A percentile compares a stretch with the other conserved stretches of the same genome.
phyloP scores from a whole-genome alignment of 768 basidiomycete genomes.

The Clavaria fumosa region DNA sequence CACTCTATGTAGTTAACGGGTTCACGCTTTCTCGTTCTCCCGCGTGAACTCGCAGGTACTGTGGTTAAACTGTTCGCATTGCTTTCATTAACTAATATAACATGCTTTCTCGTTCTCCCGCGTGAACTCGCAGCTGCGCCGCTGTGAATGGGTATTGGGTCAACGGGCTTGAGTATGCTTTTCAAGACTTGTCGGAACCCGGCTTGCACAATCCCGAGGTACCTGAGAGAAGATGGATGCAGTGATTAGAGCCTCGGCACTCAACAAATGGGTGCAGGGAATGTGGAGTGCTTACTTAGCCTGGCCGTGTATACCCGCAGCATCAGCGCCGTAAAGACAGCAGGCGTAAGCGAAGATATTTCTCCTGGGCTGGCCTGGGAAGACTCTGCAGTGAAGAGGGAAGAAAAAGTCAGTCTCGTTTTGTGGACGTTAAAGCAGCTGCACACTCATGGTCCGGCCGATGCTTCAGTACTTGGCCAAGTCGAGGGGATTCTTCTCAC shows the following conservation, averaged over 20 bases:
- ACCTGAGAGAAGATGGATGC: constrained; percentile 17
- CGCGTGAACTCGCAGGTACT: no score
- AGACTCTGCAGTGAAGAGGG: constrained; percentile 22
- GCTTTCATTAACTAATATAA: no score
- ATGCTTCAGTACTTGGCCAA: constrained; percentile 61
- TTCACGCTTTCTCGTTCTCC: no score
- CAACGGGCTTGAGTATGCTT: no score
- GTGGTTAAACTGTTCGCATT: no score
- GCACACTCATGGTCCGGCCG: constrained; percentile 34
- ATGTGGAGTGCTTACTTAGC: constrained; percentile 26
- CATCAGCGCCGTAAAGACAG: constrained; percentile 50
- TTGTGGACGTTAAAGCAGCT: not conserved
- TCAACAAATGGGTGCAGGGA: no score
- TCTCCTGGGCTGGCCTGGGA: constrained; percentile 33
- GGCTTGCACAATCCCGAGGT: constrained; percentile 47
- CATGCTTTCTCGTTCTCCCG: no score
- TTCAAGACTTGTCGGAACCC: constrained; percentile 39
- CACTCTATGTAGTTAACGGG: no score
- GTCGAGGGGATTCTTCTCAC: constrained; percentile 51
- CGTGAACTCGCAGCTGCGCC: no score
- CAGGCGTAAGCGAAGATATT: constrained; percentile 50
- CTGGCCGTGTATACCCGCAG: constrained; percentile 56
- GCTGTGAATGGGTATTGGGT: no score
- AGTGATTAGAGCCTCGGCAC: no score
- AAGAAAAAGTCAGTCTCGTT: not conserved